Percentiles rank a stretch among this genome's conserved stretches.
Evolutionary conservation across 2,329 filamentous ascomycete species (phyloP).

Genomic region (Xylariaceae sp.): DNA sequence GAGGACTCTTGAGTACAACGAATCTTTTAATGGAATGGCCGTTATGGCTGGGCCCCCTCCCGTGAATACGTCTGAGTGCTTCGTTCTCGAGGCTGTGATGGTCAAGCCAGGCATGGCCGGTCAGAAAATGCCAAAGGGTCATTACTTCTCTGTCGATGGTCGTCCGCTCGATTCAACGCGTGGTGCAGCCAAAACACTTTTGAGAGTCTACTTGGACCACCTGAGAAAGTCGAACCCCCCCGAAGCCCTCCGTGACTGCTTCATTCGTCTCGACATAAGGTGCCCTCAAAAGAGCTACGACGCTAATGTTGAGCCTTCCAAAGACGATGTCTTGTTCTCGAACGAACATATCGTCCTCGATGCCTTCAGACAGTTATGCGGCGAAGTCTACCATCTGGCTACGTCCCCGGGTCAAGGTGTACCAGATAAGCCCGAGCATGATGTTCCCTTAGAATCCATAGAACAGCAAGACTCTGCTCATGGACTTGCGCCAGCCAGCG

Average conservation of each 20-base stretch:
- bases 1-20: conserved; percentile 13
- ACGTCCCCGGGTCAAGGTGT: background rate
- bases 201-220: conserved; percentile 46
- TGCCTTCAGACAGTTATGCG: conserved; percentile 43
- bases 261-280: conserved; percentile 57
- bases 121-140: conserved; percentile 41
- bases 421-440: background rate
- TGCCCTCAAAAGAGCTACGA: conserved; percentile 63
- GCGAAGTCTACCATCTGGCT: conserved; percentile 32
- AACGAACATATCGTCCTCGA: conserved; percentile 43
- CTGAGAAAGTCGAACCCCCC: conserved; percentile 28
- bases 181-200: conserved; percentile 56
- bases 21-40: background rate
- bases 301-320: conserved; percentile 64
- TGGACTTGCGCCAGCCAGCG: too few relatives aligned
- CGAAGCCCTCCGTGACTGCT: conserved; percentile 42
- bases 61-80: conserved; percentile 23
- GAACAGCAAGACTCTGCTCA: too few relatives aligned
- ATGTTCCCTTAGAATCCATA: background rate
- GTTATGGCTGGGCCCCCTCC: conserved; percentile 5
- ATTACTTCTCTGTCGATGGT: conserved; percentile 63
- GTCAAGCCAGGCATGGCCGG: conserved; percentile 45
- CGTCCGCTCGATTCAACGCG: conserved; percentile 54
- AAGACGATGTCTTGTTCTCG: conserved; percentile 65
- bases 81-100: conserved; percentile 52